A percentile compares a stretch with the other conserved stretches of the same genome.
Evolutionary conservation across 202 grass and related monocot species (phyloP).

Genomic region (Schoenoplectus triqueter): DNA sequence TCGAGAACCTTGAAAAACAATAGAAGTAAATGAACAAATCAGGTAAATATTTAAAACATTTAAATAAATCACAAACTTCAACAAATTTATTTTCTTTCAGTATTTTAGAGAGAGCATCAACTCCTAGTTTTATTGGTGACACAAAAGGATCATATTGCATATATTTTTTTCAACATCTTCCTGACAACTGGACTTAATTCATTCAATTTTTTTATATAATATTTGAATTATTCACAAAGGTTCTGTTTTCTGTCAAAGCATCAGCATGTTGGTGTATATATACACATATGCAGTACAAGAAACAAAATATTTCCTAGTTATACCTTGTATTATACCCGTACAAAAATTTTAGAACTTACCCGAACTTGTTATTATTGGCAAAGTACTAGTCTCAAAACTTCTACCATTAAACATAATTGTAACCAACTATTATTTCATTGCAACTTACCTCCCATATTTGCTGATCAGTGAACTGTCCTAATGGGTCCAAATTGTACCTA

Average conservation of each 20-base stretch:
- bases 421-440: neutral
- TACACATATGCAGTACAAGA: constrained; percentile 13
- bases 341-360: neutral
- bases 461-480: constrained; percentile 63
- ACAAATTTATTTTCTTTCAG: neutral
- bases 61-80: neutral
- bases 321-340: neutral
- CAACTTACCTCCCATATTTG: constrained; percentile 84
- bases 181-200: neutral
- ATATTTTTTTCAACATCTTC: neutral
- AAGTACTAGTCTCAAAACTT: neutral
- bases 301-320: neutral
- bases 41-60: neutral
- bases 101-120: neutral
- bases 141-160: neutral
- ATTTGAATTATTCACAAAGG: neutral
- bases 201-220: neutral
- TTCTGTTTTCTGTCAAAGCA: neutral
- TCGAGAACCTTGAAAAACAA: constrained; percentile 64
- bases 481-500: constrained; percentile 85
- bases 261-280: neutral
- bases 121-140: neutral
- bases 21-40: neutral
- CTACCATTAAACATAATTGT: neutral
- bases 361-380: neutral